phyloP scores from a whole-genome alignment of 345 rosid genomes.

The Citrus mangshanensis region DNA sequence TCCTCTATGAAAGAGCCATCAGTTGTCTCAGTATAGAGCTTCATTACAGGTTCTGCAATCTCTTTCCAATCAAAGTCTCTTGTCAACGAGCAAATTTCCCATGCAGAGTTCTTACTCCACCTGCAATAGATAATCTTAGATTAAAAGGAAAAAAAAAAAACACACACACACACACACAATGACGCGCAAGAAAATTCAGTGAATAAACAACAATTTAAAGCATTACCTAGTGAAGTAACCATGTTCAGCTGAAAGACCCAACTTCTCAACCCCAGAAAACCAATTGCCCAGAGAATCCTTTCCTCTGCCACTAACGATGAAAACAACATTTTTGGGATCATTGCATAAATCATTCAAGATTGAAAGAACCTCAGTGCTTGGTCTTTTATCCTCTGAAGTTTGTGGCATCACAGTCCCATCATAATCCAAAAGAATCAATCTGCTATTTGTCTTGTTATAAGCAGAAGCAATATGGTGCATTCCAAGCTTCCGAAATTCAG shows the following conservation, averaged over 20 bases:
- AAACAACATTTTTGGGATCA: constrained; percentile 72
- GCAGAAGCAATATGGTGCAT: constrained; percentile 50
- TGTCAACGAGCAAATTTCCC: constrained; percentile 48
- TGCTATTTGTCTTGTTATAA: constrained; percentile 44
- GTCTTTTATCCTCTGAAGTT: constrained; percentile 47
- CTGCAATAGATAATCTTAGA: constrained; percentile 19
- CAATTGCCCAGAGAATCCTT: constrained; percentile 65
- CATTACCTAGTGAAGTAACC: constrained; percentile 72
- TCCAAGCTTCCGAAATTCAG: constrained; percentile 58
- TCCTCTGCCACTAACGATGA: constrained; percentile 84
- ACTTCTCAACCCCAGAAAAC: constrained; percentile 59
- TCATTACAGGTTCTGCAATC: constrained; percentile 75
- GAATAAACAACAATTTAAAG: neutral
- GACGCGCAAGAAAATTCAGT: neutral
- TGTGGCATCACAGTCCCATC: constrained; percentile 79
- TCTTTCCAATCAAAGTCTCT: constrained; percentile 59
- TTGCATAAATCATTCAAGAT: constrained; percentile 57
- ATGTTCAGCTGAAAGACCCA: constrained; percentile 88
- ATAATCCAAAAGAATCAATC: constrained; percentile 78
- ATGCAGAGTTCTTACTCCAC: constrained; percentile 51
- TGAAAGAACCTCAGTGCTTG: constrained; percentile 47
- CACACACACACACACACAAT: neutral
- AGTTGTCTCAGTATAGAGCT: constrained; percentile 65
- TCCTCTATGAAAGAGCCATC: constrained; percentile 82
- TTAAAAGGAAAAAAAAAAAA: neutral